Evolutionary conservation across 257 asterid species (phyloP), one percentile per base, ranked within the genome.

Genomic region (Solanum piurae): DNA sequence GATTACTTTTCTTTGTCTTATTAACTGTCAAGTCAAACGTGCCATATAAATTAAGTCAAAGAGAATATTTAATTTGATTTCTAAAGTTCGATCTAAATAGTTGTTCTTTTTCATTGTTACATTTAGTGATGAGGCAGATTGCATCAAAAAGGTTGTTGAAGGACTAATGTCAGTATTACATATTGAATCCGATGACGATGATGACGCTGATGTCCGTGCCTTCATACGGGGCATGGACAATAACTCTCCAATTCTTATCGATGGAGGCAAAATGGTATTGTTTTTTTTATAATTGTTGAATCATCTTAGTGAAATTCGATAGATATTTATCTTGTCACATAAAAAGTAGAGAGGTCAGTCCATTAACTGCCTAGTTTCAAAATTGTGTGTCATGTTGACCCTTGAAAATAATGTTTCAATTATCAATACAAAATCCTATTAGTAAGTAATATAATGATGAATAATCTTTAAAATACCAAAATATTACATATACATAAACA

Each of bases 1-100:
- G 58, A 49, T 49, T 5, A 5, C 20, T 49, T 62, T 0, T 23
- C 71, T 62, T 23, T 23, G 55, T 46, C 52, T 44, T 44, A 4
- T 46, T 12, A 46, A 52, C n/a, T 2, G 10, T 27, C 0, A 27
- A 66, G 2, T 66, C 21, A 66, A 25, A 6, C 5, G 0, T 27
- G 27, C 0, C 36, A 27, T 7, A 66, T 12, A 27, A 12, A 27
- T 0, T 13, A 8, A 27, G 9, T 27, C 5, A 27, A 68, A 52
- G 8, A 52, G 23, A 52, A 52, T 52, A 52, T 6, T 2, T 3
- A 68, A 13, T 68, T 27, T 14, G 37, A 29, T 68, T 27, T 68
- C 75, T 68, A 68, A 12, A 68, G 9, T 68, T 68, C 11, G 5
- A 68, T 12, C 0, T 68, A 27, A 68, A 29, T 68, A 68, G 37